Evolutionary conservation across 805 yeast genomes (phyloP), one percentile per base, ranked within the genome.

Genomic region (Alloascoidea hylecoeti): DNA sequence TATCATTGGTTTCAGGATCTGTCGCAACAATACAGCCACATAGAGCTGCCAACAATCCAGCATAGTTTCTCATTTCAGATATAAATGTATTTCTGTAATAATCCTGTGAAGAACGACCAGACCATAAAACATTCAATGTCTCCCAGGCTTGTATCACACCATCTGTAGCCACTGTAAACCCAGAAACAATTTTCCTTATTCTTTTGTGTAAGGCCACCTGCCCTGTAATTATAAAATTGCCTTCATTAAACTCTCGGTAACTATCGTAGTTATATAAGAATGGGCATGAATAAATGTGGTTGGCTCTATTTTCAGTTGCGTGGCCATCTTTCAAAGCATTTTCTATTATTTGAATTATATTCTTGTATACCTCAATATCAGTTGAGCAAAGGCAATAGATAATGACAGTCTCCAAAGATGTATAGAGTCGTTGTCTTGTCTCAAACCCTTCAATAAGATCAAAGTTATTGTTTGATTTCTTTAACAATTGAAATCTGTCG

Each of bases 131-230:
- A 48, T 66, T 75, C 41, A 76, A 66, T 28, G 59, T 43, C 2
- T 49, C 46, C 72, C 71, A 69, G 3, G 60, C 60, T 13, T 52
- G 55, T 2, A 64, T 42, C 18, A 68, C 49, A 2, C 70, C 63
- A 5, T 43, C 37, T 2, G 57, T 51, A 5, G 64, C 57, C 3
- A 39, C 44, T 15, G 45, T 42, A 9, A 56, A 46, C 5, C 44
- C 45, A 34, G 52, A 44, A 36, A 60, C 47, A 33, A 49, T 44
- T 42, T 52, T 68, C 50, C 81, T 64, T 38, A 80, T 56, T 41
- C 74, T 69, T 50, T 80, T 79, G 49, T 81, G 86, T 27, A 80
- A 63, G 0, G 94, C 86, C 18, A 78, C 75, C 15, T 76, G 66
- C 18, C 92, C 88, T 1, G 82, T 74, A 33, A 78, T 70, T 1